These are phyloP conservation scores for Plasmodium fragile DNA, from an alignment of 169 alveolate species.

Conservation along the genomic window DNA sequence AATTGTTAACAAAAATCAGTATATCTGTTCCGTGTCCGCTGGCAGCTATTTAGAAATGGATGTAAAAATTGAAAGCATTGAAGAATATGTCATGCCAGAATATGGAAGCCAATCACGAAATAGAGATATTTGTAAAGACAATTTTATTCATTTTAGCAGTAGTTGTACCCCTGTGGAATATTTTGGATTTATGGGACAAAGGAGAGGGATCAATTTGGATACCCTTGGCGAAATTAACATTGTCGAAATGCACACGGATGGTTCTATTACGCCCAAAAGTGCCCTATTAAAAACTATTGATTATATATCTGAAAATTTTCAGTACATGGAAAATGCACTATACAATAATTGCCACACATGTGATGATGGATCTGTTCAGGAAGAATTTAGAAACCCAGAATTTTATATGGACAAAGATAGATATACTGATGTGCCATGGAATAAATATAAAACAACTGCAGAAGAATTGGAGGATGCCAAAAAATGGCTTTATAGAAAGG, in stretches of 20 bases:
- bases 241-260: conserved; percentile 90
- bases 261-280: conserved; percentile 88
- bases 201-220: conserved; percentile 88
- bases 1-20: conserved; percentile 87
- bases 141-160: conserved; percentile 88
- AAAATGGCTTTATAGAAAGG: conserved; percentile 86
- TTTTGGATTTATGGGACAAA: conserved; percentile 88
- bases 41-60: conserved; percentile 88
- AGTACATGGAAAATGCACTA: conserved; percentile 84
- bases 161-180: conserved; percentile 86
- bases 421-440: conserved; percentile 90
- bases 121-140: conserved; percentile 88
- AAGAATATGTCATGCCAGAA: conserved; percentile 89
- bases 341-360: conserved; percentile 82
- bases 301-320: conserved; percentile 81
- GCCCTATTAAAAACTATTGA: conserved; percentile 86
- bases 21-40: conserved; percentile 86
- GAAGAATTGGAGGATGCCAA: conserved; percentile 81
- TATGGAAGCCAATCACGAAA: conserved; percentile 88
- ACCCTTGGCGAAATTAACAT: conserved; percentile 88
- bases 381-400: conserved; percentile 85
- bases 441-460: conserved; percentile 85
- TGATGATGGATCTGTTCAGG: conserved; percentile 80
- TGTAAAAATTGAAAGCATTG: conserved; percentile 88
- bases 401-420: conserved; percentile 85